A percentile compares a stretch with the other conserved stretches of the same genome.
Evolutionary conservation across 768 basidiomycete genomes (phyloP).

Genomic region (Pholiota molesta): DNA sequence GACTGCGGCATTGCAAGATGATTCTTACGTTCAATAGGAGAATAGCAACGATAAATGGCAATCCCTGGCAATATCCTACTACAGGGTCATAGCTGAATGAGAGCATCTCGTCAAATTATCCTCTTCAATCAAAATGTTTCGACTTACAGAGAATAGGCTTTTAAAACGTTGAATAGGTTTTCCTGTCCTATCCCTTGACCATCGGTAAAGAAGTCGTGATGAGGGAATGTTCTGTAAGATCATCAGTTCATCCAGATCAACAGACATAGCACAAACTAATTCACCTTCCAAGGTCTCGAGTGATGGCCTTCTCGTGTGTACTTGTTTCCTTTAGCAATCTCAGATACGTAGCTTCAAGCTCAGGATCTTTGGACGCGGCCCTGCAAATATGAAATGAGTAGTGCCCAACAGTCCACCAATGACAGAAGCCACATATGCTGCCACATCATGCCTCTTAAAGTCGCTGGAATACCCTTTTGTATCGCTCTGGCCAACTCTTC

Average conservation of each 20-base stretch:
- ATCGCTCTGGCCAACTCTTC: conserved; percentile 87
- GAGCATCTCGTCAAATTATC: not conserved
- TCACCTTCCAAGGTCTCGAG: conserved; percentile 86
- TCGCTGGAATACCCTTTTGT: conserved; percentile 86
- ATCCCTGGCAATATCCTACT: conserved; percentile 97
- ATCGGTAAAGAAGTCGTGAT: conserved; percentile 94
- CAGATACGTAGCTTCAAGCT: conserved; percentile 84
- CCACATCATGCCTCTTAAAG: conserved; percentile 94
- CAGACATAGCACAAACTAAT: conserved; percentile 19
- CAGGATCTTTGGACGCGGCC: conserved; percentile 91
- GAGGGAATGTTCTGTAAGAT: conserved; percentile 82
- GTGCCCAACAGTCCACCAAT: conserved; percentile 11
- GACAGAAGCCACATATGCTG: conserved; percentile 74
- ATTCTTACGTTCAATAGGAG: conserved; percentile 81
- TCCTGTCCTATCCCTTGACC: conserved; percentile 96
- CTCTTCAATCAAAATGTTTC: not conserved
- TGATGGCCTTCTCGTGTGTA: conserved; percentile 92
- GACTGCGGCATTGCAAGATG: not conserved
- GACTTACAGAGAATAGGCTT: conserved; percentile 91
- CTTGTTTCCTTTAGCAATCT: conserved; percentile 81
- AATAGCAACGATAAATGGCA: conserved; percentile 96
- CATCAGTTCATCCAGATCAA: conserved; percentile 8
- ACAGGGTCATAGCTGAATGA: conserved; percentile 76
- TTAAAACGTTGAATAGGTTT: conserved; percentile 95
- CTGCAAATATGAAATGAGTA: conserved; percentile 36